Evolutionary conservation across 2,329 filamentous ascomycete species (phyloP).

Genomic region (Penicillium sp.): DNA sequence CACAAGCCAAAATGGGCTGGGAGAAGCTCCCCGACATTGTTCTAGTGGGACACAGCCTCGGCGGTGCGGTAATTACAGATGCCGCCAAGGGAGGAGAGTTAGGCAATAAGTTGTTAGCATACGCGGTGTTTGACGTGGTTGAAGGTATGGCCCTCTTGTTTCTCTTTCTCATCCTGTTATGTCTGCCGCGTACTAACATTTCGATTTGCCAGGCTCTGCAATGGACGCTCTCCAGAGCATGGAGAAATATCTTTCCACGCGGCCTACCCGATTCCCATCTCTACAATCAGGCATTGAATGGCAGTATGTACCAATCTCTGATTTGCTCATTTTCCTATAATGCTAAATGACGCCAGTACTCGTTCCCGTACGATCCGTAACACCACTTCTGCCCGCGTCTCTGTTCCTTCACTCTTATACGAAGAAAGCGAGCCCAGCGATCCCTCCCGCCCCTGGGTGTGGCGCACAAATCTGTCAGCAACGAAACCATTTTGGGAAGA

Average conservation of each 20-base stretch:
- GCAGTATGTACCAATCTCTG: slow-evolving; percentile 56
- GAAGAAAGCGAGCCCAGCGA: slow-evolving; percentile 39
- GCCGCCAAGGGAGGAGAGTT: slow-evolving; percentile 66
- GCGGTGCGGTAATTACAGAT: slow-evolving; percentile 85
- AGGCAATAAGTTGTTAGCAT: slow-evolving; percentile 69
- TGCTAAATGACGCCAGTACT: slow-evolving; percentile 44
- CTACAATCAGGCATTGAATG: slow-evolving; percentile 81
- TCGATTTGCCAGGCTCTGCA: slow-evolving; percentile 60
- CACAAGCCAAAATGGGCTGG: slow-evolving; percentile 69
- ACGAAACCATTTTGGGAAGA: slow-evolving; percentile 92
- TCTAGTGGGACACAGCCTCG: slow-evolving; percentile 86
- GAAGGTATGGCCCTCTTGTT: slow-evolving; percentile 52
- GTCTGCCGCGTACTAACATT: not conserved
- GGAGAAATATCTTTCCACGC: slow-evolving; percentile 81
- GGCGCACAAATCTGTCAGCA: slow-evolving; percentile 77
- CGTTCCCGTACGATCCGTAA: slow-evolving; percentile 84
- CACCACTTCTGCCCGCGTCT: slow-evolving; percentile 74
- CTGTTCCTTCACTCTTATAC: slow-evolving; percentile 74
- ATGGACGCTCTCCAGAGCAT: slow-evolving; percentile 94
- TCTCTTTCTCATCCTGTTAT: not conserved
- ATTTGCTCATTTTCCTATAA: not conserved
- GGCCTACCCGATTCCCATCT: slow-evolving; percentile 73
- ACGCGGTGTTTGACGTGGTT: slow-evolving; percentile 89
- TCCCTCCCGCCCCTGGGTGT: slow-evolving; percentile 62
- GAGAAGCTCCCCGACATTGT: slow-evolving; percentile 66